Percentiles rank a stretch among this genome's conserved stretches.
phyloP scores from a whole-genome alignment of 2,329 filamentous ascomycete genomes.

The Aspergillus piperis region DNA sequence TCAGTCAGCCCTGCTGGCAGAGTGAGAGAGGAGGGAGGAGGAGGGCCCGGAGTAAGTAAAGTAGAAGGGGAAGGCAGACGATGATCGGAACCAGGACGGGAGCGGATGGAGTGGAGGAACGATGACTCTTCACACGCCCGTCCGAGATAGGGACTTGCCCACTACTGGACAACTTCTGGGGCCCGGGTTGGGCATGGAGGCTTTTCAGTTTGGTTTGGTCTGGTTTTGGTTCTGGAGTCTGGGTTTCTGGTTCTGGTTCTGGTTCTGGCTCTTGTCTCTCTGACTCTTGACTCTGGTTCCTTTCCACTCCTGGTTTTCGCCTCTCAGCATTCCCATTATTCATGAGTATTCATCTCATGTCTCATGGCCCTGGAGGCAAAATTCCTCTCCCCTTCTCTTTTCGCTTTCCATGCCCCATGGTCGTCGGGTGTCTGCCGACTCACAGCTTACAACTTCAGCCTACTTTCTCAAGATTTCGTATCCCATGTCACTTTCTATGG shows the following conservation, averaged over 20 bases:
- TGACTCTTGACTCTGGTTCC: background rate
- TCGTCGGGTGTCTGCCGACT: background rate
- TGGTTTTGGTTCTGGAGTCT: background rate
- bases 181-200: conserved; percentile 14
- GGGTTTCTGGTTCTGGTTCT: background rate
- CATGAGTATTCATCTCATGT: background rate
- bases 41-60: conserved; percentile 9
- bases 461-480: background rate
- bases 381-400: background rate
- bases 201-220: conserved; percentile 1
- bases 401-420: background rate
- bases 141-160: conserved; percentile 13
- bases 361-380: background rate
- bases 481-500: no score
- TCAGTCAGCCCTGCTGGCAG: conserved; percentile 11
- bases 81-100: conserved; percentile 16
- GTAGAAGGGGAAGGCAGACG: conserved; percentile 8
- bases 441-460: background rate
- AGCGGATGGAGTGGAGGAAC: conserved; percentile 15
- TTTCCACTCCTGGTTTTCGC: background rate
- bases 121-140: conserved; percentile 22
- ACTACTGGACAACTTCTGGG: conserved; percentile 10
- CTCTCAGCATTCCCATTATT: background rate
- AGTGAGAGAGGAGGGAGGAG: background rate
- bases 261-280: background rate